Evolutionary conservation across 805 yeast genomes (phyloP).

Genomic region (Tetrapisispora taiwanensis): DNA sequence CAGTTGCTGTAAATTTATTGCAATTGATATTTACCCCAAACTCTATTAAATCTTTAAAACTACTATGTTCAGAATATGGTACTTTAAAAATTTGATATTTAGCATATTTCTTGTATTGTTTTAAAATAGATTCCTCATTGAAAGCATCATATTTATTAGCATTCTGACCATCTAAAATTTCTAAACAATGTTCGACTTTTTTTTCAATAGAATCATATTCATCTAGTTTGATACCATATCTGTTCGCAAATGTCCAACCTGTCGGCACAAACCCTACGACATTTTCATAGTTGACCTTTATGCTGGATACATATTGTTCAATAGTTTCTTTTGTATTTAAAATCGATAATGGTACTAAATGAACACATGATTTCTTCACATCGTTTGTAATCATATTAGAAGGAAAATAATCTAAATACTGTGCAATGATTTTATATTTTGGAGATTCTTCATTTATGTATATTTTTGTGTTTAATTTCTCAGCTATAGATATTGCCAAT

Average conservation of each 20-base stretch:
- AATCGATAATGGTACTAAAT: slow-evolving; percentile 61
- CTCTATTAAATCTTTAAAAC: slow-evolving; percentile 65
- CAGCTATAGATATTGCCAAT: slow-evolving; percentile 59
- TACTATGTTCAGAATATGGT: slow-evolving; percentile 93
- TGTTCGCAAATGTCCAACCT: slow-evolving; percentile 66
- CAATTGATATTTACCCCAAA: slow-evolving; percentile 49
- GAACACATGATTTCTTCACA: slow-evolving; percentile 47
- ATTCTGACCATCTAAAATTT: slow-evolving; percentile 6
- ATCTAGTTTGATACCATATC: slow-evolving; percentile 9
- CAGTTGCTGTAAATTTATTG: slow-evolving; percentile 66
- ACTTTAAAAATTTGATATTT: slow-evolving; percentile 44
- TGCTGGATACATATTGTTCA: slow-evolving; percentile 20
- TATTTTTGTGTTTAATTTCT: slow-evolving; percentile 41
- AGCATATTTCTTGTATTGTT: slow-evolving; percentile 27
- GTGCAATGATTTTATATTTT: slow-evolving; percentile 37
- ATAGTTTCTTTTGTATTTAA: slow-evolving; percentile 30
- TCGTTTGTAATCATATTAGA: slow-evolving; percentile 35
- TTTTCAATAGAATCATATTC: slow-evolving; percentile 9
- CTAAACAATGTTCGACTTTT: slow-evolving; percentile 10
- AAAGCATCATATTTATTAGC: slow-evolving; percentile 8
- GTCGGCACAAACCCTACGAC: slow-evolving; percentile 77
- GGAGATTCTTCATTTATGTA: slow-evolving; percentile 30
- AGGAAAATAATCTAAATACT: slow-evolving; percentile 37
- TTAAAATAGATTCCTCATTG: slow-evolving; percentile 15
- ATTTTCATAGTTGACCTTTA: slow-evolving; percentile 11